Base-by-base conservation (phyloP, 768 basidiomycete genomes). In the Macrolepiota fuliginosa region DNA sequence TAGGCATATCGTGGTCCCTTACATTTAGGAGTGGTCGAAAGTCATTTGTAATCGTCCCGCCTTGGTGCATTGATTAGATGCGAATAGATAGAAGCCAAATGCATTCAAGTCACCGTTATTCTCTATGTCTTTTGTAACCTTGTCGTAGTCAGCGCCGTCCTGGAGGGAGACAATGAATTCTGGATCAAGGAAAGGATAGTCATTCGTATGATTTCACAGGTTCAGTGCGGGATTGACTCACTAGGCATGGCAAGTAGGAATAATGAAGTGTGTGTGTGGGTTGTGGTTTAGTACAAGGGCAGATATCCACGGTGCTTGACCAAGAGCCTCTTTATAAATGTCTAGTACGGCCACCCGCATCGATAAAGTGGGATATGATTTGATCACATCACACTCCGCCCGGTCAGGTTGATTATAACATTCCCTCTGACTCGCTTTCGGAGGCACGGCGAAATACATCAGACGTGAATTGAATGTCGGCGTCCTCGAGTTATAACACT, bases 21-120 rank as follows among this genome's bases (percentile, higher is more conserved):
- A 54, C 59, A 42, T 61, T 61, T 39, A 60, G 13, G 12, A 60
- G 32, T 12, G 59, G 52, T 29, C 29, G 17, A 25, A 45, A 60
- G 29, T 60, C 51, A 46, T 46, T 24, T 15, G 39, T 54, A 29
- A 61, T 36, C 7, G 12, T 37, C 4, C 52, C 59, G 3, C 59
- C 59, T 61, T 13, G 37, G 29, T 19, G 17, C n/a, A 39, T 6
- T 24, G 19, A 25, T 37, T 27, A 58, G 57, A 22, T 47, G n/a
- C 12, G 24, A 24, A 25, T 19, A n/a, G 36, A 17, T 13, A 29
- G 25, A 11, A 25, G 9, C 25, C 9, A 7, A 17, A 42, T 13
- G n/a, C 12, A 11, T 17, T 12, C 56, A 19, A 19, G 42, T 35
- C 17, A 61, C 59, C 59, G 2, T 54, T 53, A 2, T 40, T 17